phyloP scores from a whole-genome alignment of 495 filamentous ascomycete genomes.

The Pyrenula aspistea region DNA sequence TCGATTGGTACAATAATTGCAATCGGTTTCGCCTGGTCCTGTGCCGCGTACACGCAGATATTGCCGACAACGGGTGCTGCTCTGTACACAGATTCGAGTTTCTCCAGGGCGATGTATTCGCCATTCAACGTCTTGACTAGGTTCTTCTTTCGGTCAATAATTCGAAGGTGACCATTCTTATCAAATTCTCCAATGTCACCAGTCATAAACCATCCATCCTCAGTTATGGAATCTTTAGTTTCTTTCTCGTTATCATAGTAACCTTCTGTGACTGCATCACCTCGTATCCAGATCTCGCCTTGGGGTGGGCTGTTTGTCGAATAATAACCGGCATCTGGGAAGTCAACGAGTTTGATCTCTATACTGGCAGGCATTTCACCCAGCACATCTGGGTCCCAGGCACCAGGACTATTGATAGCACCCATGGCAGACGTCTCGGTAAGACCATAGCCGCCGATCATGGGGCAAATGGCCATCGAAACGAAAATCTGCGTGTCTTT shows the following conservation, averaged over 20 bases:
- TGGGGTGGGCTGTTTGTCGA: slow-evolving; percentile 82
- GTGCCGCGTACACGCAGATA: slow-evolving; percentile 86
- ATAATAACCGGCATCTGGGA: slow-evolving; percentile 83
- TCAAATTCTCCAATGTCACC: slow-evolving; percentile 92
- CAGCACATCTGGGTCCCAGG: slow-evolving; percentile 76
- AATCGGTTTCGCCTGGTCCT: slow-evolving; percentile 70
- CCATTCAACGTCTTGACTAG: slow-evolving; percentile 90
- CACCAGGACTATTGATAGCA: slow-evolving; percentile 72
- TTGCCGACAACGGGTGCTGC: slow-evolving; percentile 76
- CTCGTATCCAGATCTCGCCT: slow-evolving; percentile 89
- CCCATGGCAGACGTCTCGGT: slow-evolving; percentile 96
- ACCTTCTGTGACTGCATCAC: slow-evolving; percentile 53
- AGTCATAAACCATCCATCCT: slow-evolving; percentile 91
- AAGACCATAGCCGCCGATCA: slow-evolving; percentile 90
- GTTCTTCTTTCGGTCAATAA: slow-evolving; percentile 98
- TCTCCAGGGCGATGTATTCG: slow-evolving; percentile 98
- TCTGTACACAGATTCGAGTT: slow-evolving; percentile 93
- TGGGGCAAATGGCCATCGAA: slow-evolving; percentile 76
- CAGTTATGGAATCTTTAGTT: slow-evolving; percentile 59
- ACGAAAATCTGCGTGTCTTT: slow-evolving; percentile 82
- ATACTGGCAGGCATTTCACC: slow-evolving; percentile 72
- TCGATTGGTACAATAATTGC: slow-evolving; percentile 92
- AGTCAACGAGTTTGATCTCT: slow-evolving; percentile 94
- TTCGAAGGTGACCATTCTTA: slow-evolving; percentile 62
- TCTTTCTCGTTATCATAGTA: slow-evolving; percentile 82